These are phyloP conservation scores for Neofusicoccum parvum DNA, from an alignment of 2,329 filamentous ascomycete genomes.

Conservation along the genomic window DNA sequence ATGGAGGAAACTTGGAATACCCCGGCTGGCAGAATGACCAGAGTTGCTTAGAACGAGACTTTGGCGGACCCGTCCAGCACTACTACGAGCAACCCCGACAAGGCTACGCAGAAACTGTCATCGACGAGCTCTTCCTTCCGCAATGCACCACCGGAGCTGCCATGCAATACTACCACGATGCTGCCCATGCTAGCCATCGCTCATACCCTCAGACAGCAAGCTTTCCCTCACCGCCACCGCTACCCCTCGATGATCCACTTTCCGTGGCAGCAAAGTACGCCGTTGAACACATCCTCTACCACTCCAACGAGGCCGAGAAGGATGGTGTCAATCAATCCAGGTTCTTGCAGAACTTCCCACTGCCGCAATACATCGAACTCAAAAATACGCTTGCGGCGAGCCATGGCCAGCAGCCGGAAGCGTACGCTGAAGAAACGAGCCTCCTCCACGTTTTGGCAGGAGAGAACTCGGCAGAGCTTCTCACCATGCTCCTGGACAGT, in stretches of 20 bases:
- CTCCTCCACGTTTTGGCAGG: background rate
- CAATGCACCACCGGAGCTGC: background rate
- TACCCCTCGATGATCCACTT: background rate
- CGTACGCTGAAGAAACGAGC: background rate
- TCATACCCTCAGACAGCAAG: background rate
- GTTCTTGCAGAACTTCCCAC: background rate
- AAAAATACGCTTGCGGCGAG: background rate
- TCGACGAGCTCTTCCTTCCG: background rate
- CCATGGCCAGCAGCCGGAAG: background rate
- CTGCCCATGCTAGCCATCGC: background rate
- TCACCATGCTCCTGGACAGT: background rate
- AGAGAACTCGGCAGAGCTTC: background rate
- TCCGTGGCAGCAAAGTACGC: background rate
- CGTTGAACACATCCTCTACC: slow-evolving; percentile 4
- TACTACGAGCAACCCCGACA: background rate
- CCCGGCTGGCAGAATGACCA: background rate
- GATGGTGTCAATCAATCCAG: background rate
- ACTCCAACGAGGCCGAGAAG: background rate
- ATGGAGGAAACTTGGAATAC: background rate
- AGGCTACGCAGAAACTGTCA: background rate
- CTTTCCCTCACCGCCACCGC: background rate
- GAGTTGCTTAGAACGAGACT: background rate
- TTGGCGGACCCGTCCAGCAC: background rate
- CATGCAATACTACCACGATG: background rate
- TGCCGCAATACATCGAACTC: background rate